phyloP scores from a whole-genome alignment of 2,329 filamentous ascomycete genomes.

The Trichocomaceae sp. region DNA sequence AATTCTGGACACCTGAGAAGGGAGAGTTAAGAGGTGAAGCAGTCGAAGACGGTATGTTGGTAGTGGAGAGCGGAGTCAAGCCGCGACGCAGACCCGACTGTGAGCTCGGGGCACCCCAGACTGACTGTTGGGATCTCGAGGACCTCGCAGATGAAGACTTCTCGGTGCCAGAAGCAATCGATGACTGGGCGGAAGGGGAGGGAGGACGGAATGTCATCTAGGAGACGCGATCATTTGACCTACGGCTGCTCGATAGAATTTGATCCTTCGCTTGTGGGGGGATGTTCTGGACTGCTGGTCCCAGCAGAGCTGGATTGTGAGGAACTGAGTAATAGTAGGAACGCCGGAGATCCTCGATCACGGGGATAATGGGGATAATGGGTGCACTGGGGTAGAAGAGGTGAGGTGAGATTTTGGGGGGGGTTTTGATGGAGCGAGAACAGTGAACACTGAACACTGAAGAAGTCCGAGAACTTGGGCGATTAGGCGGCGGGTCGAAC shows the following conservation, averaged over 20 bases:
- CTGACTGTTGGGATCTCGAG: slow-evolving; percentile 45
- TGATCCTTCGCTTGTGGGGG: slow-evolving; percentile 4
- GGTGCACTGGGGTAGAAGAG: not conserved
- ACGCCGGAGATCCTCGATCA: not conserved
- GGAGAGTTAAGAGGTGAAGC: slow-evolving; percentile 48
- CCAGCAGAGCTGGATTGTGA: slow-evolving; percentile 10
- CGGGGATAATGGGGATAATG: not conserved
- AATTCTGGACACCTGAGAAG: slow-evolving; percentile 48
- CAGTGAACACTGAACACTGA: slow-evolving; percentile 6
- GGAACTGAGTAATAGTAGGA: not conserved
- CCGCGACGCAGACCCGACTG: slow-evolving; percentile 51
- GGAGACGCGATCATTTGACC: slow-evolving; percentile 48
- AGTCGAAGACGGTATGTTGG: slow-evolving; percentile 40
- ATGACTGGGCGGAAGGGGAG: slow-evolving; percentile 46
- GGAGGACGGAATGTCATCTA: slow-evolving; percentile 53
- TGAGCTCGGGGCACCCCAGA: slow-evolving; percentile 51
- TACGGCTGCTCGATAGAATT: slow-evolving; percentile 25
- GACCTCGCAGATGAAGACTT: slow-evolving; percentile 41
- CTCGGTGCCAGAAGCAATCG: slow-evolving; percentile 47
- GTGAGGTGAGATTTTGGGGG: not conserved
- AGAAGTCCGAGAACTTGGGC: slow-evolving; percentile 8
- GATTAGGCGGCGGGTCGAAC: slow-evolving; percentile 10
- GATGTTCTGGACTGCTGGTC: not conserved
- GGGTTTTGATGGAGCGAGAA: slow-evolving; percentile 8
- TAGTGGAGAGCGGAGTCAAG: slow-evolving; percentile 53